Conservation (phyloP, 306 rosid species). For the Trifolium subterraneum region DNA sequence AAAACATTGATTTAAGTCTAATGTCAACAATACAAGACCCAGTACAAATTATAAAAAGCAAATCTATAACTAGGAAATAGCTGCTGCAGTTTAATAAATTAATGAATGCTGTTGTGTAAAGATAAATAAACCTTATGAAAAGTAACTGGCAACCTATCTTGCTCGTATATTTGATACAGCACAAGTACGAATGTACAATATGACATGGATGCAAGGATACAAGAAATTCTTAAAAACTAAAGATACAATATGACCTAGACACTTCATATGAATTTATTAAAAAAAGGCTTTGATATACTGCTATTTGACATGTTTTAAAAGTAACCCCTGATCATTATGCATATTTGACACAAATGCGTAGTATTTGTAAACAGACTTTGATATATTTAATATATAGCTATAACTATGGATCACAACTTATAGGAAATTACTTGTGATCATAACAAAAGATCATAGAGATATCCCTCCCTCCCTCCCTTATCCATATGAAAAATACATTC, state of each 20-base stretch:
- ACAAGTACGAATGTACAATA: not conserved
- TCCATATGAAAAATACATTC: not conserved
- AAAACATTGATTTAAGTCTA: slow-evolving; percentile 10
- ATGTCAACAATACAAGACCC: slow-evolving; percentile 13
- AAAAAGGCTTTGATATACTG: not conserved
- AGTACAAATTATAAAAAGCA: not conserved
- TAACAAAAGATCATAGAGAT: not conserved
- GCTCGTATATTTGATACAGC: not conserved
- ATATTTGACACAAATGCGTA: not conserved
- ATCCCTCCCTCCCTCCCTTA: not conserved
- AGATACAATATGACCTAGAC: not conserved
- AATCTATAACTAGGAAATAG: not conserved
- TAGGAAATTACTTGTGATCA: not conserved
- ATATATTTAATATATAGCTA: not conserved
- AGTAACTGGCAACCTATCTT: not conserved
- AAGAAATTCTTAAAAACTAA: not conserved
- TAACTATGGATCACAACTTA: not conserved
- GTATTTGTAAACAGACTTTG: not conserved
- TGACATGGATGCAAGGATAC: not conserved
- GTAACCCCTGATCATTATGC: too few species aligned
- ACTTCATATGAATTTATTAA: not conserved
- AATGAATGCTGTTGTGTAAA: not conserved
- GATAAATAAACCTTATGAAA: not conserved
- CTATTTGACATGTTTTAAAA: too few species aligned
- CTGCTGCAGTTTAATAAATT: not conserved